Evolutionary conservation across 2,329 filamentous ascomycete genomes (phyloP).

Genomic region (Dactylellina cionopaga): DNA sequence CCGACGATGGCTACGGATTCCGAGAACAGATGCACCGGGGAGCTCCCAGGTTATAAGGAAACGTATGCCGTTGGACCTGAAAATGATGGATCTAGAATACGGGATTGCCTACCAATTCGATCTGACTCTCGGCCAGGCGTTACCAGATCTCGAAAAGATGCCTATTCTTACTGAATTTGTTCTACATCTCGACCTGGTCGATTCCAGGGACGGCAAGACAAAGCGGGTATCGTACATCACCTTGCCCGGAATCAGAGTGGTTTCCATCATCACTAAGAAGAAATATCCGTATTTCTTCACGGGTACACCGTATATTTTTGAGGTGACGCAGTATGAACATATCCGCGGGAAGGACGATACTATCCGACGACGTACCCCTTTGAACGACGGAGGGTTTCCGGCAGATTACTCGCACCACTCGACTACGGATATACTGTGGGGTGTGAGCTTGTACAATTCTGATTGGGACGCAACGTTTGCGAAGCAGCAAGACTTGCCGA

Average conservation of each 20-base stretch:
- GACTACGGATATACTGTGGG: slow-evolving; percentile 55
- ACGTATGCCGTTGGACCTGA: slow-evolving; percentile 54
- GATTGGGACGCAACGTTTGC: slow-evolving; percentile 55
- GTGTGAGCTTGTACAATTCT: slow-evolving; percentile 52
- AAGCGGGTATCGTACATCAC: slow-evolving; percentile 55
- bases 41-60: slow-evolving; percentile 31
- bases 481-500: slow-evolving; percentile 47
- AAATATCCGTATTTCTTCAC: slow-evolving; percentile 56
- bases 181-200: slow-evolving; percentile 53
- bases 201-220: slow-evolving; percentile 46
- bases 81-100: slow-evolving; percentile 55
- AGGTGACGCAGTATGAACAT: slow-evolving; percentile 56
- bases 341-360: slow-evolving; percentile 19
- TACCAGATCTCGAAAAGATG: slow-evolving; percentile 53
- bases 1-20: slow-evolving; percentile 53
- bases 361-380: slow-evolving; percentile 26
- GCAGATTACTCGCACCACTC: slow-evolving; percentile 51
- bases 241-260: slow-evolving; percentile 55
- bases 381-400: slow-evolving; percentile 47
- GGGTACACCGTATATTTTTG: slow-evolving; percentile 55
- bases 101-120: slow-evolving; percentile 56
- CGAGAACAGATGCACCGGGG: slow-evolving; percentile 8
- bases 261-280: slow-evolving; percentile 55
- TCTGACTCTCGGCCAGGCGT: slow-evolving; percentile 45
- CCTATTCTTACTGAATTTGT: slow-evolving; percentile 56